These are phyloP conservation scores for Trametes villosa DNA, from an alignment of 768 basidiomycete species.

Conservation along the genomic window DNA sequence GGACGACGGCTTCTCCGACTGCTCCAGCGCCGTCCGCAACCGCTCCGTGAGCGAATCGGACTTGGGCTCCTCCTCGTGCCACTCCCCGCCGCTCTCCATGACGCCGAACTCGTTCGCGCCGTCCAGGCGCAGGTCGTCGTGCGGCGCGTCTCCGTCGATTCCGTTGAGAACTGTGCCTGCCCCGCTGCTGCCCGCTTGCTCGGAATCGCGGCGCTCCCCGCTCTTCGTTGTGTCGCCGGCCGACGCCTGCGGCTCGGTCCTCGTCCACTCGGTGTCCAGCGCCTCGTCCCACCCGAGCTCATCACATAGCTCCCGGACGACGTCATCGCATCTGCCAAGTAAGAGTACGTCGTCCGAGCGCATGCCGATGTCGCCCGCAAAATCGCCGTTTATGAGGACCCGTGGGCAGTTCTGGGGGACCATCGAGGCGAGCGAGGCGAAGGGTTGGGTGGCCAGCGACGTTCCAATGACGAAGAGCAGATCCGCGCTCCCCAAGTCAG, in stretches of 20 bases:
- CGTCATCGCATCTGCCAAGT: slow-evolving; percentile 73
- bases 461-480: slow-evolving; percentile 92
- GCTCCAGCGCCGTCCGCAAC: slow-evolving; percentile 14
- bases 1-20: slow-evolving; percentile 20
- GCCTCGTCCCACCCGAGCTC: slow-evolving; percentile 71
- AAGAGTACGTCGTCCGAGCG: slow-evolving; percentile 62
- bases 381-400: slow-evolving; percentile 87
- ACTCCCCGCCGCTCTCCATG: slow-evolving; percentile 4
- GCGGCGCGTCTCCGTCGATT: neutral
- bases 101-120: slow-evolving; percentile 4
- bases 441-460: slow-evolving; percentile 84
- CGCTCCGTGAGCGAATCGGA: slow-evolving; percentile 15
- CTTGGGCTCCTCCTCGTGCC: slow-evolving; percentile 14
- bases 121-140: neutral
- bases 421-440: slow-evolving; percentile 69
- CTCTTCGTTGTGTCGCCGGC: slow-evolving; percentile 8
- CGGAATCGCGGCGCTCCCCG: neutral
- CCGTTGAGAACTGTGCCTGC: neutral
- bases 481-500: slow-evolving; percentile 67
- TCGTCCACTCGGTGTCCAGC: slow-evolving; percentile 30
- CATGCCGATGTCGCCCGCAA: slow-evolving; percentile 67
- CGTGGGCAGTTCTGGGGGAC: slow-evolving; percentile 68
- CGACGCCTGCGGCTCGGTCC: slow-evolving; percentile 19
- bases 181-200: neutral
- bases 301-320: slow-evolving; percentile 61